Percentiles rank a stretch among this genome's conserved stretches.
Evolutionary conservation across 2,329 filamentous ascomycete genomes (phyloP).

Genomic region (Claviceps maximensis): DNA sequence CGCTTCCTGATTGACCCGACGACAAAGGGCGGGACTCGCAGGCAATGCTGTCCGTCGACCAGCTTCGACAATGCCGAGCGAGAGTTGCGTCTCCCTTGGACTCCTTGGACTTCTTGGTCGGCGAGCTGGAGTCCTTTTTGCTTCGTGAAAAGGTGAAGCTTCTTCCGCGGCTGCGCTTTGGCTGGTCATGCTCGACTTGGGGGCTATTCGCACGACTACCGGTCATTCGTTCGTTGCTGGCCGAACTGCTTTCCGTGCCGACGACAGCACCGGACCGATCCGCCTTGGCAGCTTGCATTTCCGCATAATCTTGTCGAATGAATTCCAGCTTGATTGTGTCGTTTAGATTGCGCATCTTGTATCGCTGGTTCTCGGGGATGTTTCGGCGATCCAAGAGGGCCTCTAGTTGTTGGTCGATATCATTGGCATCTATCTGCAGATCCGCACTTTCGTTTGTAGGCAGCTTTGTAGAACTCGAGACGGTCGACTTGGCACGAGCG

Average conservation of each 20-base stretch:
- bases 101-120: constrained; percentile 59
- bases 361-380: constrained; percentile 84
- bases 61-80: constrained; percentile 53
- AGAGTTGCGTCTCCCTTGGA: constrained; percentile 38
- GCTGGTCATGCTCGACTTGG: constrained; percentile 34
- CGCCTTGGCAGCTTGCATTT: constrained; percentile 41
- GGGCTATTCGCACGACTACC: constrained; percentile 19
- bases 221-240: constrained; percentile 19
- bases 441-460: constrained; percentile 32
- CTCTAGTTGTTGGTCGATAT: constrained; percentile 45
- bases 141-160: constrained; percentile 66
- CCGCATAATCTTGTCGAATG: constrained; percentile 75
- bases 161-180: constrained; percentile 31
- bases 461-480: constrained; percentile 20
- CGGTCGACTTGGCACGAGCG: constrained; percentile 23
- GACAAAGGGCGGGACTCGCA: constrained; percentile 41
- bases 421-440: constrained; percentile 33
- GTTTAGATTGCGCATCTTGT: constrained; percentile 85
- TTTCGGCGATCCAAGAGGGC: constrained; percentile 71
- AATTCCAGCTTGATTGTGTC: constrained; percentile 92
- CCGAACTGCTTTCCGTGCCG: constrained; percentile 24
- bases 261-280: constrained; percentile 30
- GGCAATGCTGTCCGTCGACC: constrained; percentile 57
- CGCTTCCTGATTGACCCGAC: constrained; percentile 37
- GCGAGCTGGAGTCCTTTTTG: constrained; percentile 50